These are phyloP conservation scores for Melaleuca alternifolia DNA, from an alignment of 345 rosid species.

Conservation along the genomic window DNA sequence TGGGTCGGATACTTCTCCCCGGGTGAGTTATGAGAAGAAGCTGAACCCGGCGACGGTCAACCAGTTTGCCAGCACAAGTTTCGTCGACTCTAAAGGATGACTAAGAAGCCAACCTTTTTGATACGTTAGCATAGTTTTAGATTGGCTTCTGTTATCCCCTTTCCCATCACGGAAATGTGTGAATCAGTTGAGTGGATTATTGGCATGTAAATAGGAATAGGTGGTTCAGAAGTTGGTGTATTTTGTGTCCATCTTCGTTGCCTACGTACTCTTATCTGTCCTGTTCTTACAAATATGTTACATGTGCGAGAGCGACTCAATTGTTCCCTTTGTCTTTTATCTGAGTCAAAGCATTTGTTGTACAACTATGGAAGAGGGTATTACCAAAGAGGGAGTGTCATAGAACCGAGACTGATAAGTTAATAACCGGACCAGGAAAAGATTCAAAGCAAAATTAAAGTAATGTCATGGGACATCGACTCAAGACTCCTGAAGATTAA, in stretches of 20 bases:
- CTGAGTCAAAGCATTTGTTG: not conserved
- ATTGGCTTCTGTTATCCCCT: not conserved
- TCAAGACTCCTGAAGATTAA: not conserved
- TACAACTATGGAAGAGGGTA: not conserved
- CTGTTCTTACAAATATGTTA: too few species aligned
- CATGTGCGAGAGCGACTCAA: not conserved
- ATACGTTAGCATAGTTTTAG: not conserved
- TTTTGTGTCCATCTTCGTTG: too few species aligned
- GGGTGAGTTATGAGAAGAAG: conserved; percentile 35
- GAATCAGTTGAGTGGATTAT: not conserved
- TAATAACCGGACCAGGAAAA: not conserved
- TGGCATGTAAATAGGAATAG: not conserved
- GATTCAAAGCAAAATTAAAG: not conserved
- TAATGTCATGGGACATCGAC: not conserved
- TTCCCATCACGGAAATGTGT: not conserved
- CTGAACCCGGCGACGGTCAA: not conserved
- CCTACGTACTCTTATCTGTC: too few species aligned
- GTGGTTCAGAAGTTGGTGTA: not conserved
- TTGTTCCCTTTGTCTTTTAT: not conserved
- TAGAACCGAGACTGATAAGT: not conserved
- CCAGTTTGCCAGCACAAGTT: conserved; percentile 17
- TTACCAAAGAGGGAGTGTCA: not conserved
- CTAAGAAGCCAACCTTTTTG: conserved; percentile 1
- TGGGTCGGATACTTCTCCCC: conserved; percentile 23
- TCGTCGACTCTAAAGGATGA: conserved; percentile 41